phyloP scores from a whole-genome alignment of 306 rosid genomes.

The Lathyrus sativus region DNA sequence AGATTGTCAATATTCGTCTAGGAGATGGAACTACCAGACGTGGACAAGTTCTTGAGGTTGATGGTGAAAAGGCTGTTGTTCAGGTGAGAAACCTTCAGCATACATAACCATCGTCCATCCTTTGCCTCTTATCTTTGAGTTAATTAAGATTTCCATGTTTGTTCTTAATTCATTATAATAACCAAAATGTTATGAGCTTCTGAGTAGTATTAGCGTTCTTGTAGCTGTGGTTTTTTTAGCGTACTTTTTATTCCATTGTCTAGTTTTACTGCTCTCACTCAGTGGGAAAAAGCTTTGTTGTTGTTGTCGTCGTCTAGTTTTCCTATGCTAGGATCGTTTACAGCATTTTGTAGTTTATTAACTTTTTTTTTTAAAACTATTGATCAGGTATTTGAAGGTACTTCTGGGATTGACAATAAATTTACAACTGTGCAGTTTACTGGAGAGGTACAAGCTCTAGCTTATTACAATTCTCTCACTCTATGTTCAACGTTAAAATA shows the following conservation, averaged over 20 bases:
- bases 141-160: conserved; percentile 21
- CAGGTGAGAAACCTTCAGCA: conserved; percentile 62
- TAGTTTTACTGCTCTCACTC: too few species aligned
- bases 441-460: conserved; percentile 76
- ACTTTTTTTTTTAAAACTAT: conserved; percentile 9
- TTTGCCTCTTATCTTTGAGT: conserved; percentile 21
- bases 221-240: too few species aligned
- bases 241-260: too few species aligned
- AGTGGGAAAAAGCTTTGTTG: too few species aligned
- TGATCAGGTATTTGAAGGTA: conserved; percentile 94
- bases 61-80: conserved; percentile 97
- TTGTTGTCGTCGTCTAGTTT: background rate
- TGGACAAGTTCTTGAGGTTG: conserved; percentile 98
- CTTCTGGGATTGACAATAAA: conserved; percentile 98
- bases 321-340: conserved; percentile 9
- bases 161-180: conserved; percentile 5
- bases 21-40: conserved; percentile 93
- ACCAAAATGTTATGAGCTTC: conserved; percentile 13
- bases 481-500: conserved; percentile 10
- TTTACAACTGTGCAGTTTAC: conserved; percentile 98
- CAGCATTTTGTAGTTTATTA: conserved; percentile 12
- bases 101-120: background rate
- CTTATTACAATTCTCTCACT: conserved; percentile 26
- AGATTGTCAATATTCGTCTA: conserved; percentile 95
- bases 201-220: conserved; percentile 32